Conservation (phyloP, 1,139 yeast genomes). For the Debaryomyces sp. region DNA sequence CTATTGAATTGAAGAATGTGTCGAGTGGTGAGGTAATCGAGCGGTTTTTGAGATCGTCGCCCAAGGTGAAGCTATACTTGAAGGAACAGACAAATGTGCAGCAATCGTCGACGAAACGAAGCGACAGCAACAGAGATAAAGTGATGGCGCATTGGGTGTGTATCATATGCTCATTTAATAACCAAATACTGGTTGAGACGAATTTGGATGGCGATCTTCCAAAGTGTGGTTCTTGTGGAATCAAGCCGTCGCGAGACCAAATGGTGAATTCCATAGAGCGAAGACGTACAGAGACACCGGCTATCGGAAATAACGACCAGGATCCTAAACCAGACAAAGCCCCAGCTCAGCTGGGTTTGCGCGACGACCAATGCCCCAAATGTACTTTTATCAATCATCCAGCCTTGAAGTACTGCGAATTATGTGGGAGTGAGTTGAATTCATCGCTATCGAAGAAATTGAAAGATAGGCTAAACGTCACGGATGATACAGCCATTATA, state of each 20-base stretch:
- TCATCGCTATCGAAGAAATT: constrained; percentile 19
- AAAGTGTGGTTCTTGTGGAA: constrained; percentile 78
- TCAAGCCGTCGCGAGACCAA: constrained; percentile 31
- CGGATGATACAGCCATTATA: background rate
- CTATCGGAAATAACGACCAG: background rate
- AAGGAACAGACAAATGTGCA: constrained; percentile 8
- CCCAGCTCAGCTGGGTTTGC: background rate
- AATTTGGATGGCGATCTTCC: constrained; percentile 45
- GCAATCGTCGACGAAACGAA: background rate
- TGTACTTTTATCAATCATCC: constrained; percentile 91
- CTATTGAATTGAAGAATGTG: constrained; percentile 52
- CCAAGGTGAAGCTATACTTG: constrained; percentile 59
- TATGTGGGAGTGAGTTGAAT: constrained; percentile 70
- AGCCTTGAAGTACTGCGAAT: constrained; percentile 74
- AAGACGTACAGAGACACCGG: constrained; percentile 6
- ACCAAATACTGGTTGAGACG: constrained; percentile 43
- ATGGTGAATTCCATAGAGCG: constrained; percentile 17
- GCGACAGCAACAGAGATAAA: constrained; percentile 6
- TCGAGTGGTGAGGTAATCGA: constrained; percentile 49
- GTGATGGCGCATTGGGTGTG: constrained; percentile 68
- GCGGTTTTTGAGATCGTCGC: constrained; percentile 76
- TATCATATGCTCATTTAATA: constrained; percentile 77
- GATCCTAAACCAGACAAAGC: background rate
- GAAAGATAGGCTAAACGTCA: constrained; percentile 5
- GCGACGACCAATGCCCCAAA: constrained; percentile 63